Percentiles rank a stretch among this genome's conserved stretches.
These are phyloP conservation scores for Vanrija pseudolonga DNA, from an alignment of 1,284 basidiomycete genomes.

Conservation along the genomic window DNA sequence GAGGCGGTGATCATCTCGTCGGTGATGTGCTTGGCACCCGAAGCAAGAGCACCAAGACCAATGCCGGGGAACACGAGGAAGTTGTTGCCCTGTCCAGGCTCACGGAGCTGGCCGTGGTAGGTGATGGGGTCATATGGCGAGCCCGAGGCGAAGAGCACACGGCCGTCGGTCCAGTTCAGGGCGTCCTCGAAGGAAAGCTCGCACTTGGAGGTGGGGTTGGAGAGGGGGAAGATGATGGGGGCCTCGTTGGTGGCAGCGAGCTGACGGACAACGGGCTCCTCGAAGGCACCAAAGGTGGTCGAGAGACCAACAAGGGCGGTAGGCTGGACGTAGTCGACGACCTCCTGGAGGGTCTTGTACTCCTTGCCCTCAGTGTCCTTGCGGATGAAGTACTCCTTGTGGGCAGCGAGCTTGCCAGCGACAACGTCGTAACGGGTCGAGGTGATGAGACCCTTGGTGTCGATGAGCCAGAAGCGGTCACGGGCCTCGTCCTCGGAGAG, in stretches of 20 bases:
- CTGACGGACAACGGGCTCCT: constrained; percentile 65
- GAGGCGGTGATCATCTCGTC: constrained; percentile 53
- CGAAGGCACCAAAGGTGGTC: constrained; percentile 80
- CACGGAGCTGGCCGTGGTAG: constrained; percentile 61
- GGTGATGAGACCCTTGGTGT: constrained; percentile 77
- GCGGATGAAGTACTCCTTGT: constrained; percentile 79
- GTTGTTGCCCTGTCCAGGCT: constrained; percentile 67
- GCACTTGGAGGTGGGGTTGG: constrained; percentile 81
- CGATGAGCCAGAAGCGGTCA: constrained; percentile 73
- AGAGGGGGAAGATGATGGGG: constrained; percentile 95
- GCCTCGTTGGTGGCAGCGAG: constrained; percentile 75
- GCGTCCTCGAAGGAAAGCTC: constrained; percentile 74
- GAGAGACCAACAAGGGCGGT: constrained; percentile 89
- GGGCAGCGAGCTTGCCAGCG: constrained; percentile 64
- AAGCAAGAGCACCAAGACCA: constrained; percentile 73
- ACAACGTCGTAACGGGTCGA: constrained; percentile 57
- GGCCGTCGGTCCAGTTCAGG: constrained; percentile 60
- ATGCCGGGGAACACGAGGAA: constrained; percentile 57
- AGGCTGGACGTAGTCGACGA: constrained; percentile 80
- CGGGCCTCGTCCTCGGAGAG: constrained; percentile 74
- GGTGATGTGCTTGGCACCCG: constrained; percentile 45
- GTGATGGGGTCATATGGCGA: constrained; percentile 72
- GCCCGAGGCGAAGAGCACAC: constrained; percentile 79
- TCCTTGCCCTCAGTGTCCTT: constrained; percentile 71
- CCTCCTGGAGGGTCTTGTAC: constrained; percentile 70